phyloP scores from a whole-genome alignment of 148 eudicot genomes.

The Arctostaphylos glauca region DNA sequence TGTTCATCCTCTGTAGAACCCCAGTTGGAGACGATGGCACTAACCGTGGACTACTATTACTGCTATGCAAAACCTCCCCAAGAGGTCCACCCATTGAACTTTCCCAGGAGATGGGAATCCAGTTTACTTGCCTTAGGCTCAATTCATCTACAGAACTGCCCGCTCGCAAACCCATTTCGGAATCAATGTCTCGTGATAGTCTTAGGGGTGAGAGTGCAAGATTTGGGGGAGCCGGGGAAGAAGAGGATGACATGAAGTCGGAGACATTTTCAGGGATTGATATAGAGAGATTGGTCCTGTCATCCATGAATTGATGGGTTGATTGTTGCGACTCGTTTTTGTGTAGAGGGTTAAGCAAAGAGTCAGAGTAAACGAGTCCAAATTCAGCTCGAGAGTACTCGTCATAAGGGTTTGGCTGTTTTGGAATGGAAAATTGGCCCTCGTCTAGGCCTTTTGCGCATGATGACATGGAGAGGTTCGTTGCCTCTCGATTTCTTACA shows the following conservation, averaged over 20 bases:
- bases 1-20: slow-evolving; percentile 46
- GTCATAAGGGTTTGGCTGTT: slow-evolving; percentile 19
- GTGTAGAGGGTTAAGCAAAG: slow-evolving; percentile 44
- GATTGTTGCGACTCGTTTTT: slow-evolving; percentile 21
- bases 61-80: slow-evolving; percentile 59
- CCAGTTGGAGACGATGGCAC: slow-evolving; percentile 53
- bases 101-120: slow-evolving; percentile 60
- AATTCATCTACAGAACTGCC: slow-evolving; percentile 20
- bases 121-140: slow-evolving; percentile 31
- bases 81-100: slow-evolving; percentile 68
- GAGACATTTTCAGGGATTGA: slow-evolving; percentile 45
- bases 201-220: slow-evolving; percentile 41
- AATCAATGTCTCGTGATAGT: slow-evolving; percentile 35
- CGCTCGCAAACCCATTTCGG: slow-evolving; percentile 39
- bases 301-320: slow-evolving; percentile 47
- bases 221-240: slow-evolving; percentile 44
- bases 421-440: slow-evolving; percentile 21
- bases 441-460: slow-evolving; percentile 23
- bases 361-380: slow-evolving; percentile 42
- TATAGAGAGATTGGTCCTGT: slow-evolving; percentile 53
- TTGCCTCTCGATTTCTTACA: slow-evolving; percentile 23
- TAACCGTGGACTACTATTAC: slow-evolving; percentile 31
- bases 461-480: slow-evolving; percentile 34
- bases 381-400: slow-evolving; percentile 28
- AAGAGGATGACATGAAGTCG: slow-evolving; percentile 58